phyloP scores from a whole-genome alignment of 352 stramenopile genomes.

The Globisporangium paddicum region DNA sequence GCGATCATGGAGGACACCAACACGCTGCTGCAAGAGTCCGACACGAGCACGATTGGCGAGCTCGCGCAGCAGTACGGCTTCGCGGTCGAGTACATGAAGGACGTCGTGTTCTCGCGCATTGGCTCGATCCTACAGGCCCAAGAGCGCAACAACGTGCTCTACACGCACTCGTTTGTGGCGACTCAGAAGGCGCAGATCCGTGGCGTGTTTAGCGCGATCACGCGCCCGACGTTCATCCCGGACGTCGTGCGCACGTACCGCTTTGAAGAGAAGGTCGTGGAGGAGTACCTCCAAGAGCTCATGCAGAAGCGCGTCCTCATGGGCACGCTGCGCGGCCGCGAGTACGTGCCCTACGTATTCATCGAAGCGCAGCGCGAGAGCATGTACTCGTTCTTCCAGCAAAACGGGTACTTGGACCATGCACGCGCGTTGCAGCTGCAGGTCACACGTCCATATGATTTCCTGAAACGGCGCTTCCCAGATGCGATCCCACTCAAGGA shows the following conservation, averaged over 20 bases:
- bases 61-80: conserved; percentile 81
- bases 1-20: conserved; percentile 83
- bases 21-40: conserved; percentile 66
- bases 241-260: conserved; percentile 49
- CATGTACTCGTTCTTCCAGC: conserved; percentile 84
- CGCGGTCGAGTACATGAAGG: conserved; percentile 78
- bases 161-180: conserved; percentile 70
- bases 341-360: conserved; percentile 81
- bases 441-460: conserved; percentile 62
- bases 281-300: conserved; percentile 54
- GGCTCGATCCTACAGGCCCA: conserved; percentile 59
- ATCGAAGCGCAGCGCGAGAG: conserved; percentile 64
- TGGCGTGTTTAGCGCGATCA: conserved; percentile 58
- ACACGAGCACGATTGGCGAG: conserved; percentile 59
- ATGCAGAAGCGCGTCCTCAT: conserved; percentile 48
- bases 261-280: conserved; percentile 65
- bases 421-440: conserved; percentile 51
- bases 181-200: conserved; percentile 61
- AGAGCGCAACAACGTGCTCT: conserved; percentile 62
- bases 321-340: conserved; percentile 56
- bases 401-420: conserved; percentile 78
- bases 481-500: conserved; percentile 63
- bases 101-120: conserved; percentile 59
- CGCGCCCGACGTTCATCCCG: conserved; percentile 62
- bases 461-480: conserved; percentile 63